These are phyloP conservation scores for Phytophthora multivora DNA, from an alignment of 352 stramenopile genomes.

Conservation along the genomic window DNA sequence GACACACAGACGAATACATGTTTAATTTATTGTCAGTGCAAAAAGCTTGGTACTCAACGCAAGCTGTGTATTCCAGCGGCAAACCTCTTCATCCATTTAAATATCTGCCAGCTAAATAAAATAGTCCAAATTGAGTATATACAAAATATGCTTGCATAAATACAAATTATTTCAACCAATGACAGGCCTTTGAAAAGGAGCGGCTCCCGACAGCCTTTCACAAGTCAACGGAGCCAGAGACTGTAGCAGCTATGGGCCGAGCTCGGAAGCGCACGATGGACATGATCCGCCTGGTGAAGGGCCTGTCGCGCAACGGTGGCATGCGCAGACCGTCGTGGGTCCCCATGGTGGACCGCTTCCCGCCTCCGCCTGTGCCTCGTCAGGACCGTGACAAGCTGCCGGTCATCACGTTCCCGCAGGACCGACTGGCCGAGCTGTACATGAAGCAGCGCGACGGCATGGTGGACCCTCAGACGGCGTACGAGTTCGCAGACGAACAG, in stretches of 20 bases:
- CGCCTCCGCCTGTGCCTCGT: slow-evolving; percentile 71
- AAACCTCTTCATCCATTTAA: too few relatives aligned
- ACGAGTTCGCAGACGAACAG: slow-evolving; percentile 88
- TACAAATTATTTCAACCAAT: slow-evolving; percentile 6
- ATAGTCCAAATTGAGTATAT: neutral
- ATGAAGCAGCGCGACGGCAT: slow-evolving; percentile 73
- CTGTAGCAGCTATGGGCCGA: slow-evolving; percentile 61
- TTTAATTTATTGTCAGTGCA: too few relatives aligned
- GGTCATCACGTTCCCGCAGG: slow-evolving; percentile 85
- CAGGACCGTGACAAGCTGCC: slow-evolving; percentile 77
- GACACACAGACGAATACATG: too few relatives aligned
- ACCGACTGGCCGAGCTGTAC: slow-evolving; percentile 84
- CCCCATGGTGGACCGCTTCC: slow-evolving; percentile 76
- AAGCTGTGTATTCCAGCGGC: too few relatives aligned
- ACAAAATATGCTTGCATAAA: neutral
- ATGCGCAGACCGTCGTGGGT: slow-evolving; percentile 79
- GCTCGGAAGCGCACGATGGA: slow-evolving; percentile 78
- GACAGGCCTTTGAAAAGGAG: slow-evolving; percentile 4
- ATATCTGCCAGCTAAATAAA: too few relatives aligned
- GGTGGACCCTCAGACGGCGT: slow-evolving; percentile 79
- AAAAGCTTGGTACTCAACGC: too few relatives aligned
- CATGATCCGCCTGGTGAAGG: slow-evolving; percentile 82
- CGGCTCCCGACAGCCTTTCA: slow-evolving; percentile 22
- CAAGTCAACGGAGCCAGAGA: neutral
- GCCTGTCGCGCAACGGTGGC: slow-evolving; percentile 77